Conservation (phyloP, 2,329 filamentous ascomycete genomes). For the Diplodia sapinea region DNA sequence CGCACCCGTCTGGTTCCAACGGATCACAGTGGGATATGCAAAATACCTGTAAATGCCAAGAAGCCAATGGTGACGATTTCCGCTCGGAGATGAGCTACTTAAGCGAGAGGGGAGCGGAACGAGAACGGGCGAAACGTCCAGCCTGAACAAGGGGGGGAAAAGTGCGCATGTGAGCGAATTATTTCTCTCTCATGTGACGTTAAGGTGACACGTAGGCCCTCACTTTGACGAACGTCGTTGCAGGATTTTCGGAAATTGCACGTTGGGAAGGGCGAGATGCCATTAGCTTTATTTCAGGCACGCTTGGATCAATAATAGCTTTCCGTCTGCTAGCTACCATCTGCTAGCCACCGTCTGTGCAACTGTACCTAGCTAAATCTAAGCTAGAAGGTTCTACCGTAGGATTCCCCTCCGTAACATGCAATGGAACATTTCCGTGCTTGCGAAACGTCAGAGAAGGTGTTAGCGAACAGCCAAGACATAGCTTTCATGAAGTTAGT, state of each 20-base stretch:
- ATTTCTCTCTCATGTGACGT: background rate
- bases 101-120: background rate
- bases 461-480: background rate
- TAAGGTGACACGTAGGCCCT: background rate
- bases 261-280: background rate
- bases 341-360: background rate
- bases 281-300: background rate
- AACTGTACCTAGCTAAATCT: background rate
- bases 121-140: background rate
- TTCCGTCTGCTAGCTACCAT: background rate
- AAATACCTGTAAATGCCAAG: no score
- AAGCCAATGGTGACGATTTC: no score
- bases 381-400: background rate
- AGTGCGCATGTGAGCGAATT: background rate
- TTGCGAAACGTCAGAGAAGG: background rate
- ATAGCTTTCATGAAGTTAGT: background rate
- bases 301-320: background rate
- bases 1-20: no score
- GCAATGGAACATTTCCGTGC: background rate
- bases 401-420: background rate
- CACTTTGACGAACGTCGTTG: background rate
- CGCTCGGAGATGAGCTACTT: background rate
- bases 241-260: background rate
- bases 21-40: no score
- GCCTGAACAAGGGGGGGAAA: background rate